These are phyloP conservation scores for Lophiotrema nucula DNA, from an alignment of 495 filamentous ascomycete species.

Conservation along the genomic window DNA sequence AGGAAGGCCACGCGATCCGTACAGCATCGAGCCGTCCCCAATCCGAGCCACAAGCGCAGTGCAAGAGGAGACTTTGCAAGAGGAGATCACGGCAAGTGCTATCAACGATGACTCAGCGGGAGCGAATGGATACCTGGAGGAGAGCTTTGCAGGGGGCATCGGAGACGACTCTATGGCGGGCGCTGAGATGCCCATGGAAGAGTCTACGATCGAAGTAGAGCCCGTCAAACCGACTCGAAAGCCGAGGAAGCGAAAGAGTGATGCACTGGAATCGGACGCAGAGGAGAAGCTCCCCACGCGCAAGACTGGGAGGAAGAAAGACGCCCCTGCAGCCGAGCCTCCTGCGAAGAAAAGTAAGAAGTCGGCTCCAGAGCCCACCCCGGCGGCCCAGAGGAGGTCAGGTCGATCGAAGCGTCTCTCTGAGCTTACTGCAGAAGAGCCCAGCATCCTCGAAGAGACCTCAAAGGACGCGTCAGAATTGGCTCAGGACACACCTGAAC, in stretches of 20 bases:
- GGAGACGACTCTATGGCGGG: slow-evolving; percentile 6
- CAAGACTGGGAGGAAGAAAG: not conserved
- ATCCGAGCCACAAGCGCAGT: slow-evolving; percentile 3
- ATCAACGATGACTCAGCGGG: slow-evolving; percentile 22
- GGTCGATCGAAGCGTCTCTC: slow-evolving; percentile 10
- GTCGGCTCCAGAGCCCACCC: not conserved
- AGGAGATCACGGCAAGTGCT: slow-evolving; percentile 10
- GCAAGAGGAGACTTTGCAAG: slow-evolving; percentile 27
- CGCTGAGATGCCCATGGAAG: slow-evolving; percentile 7
- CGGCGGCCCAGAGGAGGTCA: not conserved
- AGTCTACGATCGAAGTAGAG: slow-evolving; percentile 2
- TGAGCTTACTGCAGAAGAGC: slow-evolving; percentile 6
- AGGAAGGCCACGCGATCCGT: slow-evolving; percentile 2
- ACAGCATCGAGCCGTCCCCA: slow-evolving; percentile 26
- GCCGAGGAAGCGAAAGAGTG: slow-evolving; percentile 26
- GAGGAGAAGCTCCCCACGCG: not conserved
- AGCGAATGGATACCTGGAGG: slow-evolving; percentile 12
- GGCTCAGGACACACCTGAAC: not conserved
- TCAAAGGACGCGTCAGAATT: slow-evolving; percentile 5
- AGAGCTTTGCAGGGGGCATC: slow-evolving; percentile 12
- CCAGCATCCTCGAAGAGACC: not conserved
- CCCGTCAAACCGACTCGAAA: slow-evolving; percentile 11
- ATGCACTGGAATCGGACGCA: slow-evolving; percentile 9
- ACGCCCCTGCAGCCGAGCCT: not conserved
- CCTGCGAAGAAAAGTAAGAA: not conserved